Evolutionary conservation across 371 early-diverging fungal species (phyloP).

Genomic region (Syncephalastrum racemosum): DNA sequence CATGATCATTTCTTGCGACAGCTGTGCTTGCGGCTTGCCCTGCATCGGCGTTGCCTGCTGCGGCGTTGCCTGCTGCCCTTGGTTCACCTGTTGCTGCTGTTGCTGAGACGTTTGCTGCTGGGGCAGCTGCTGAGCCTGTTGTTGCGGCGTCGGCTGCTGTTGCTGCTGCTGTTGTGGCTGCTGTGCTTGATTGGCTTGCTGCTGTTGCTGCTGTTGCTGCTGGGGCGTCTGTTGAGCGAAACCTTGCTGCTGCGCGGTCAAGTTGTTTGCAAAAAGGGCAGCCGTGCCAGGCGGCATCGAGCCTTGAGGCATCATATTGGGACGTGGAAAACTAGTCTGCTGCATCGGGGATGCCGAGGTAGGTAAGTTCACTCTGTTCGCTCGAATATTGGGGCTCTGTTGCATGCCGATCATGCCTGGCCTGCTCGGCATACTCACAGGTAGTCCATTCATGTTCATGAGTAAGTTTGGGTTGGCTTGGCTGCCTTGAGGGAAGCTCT

Average conservation of each 20-base stretch:
- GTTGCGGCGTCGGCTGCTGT: slow-evolving; percentile 13
- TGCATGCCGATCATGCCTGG: slow-evolving; percentile 8
- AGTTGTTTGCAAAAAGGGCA: slow-evolving; percentile 17
- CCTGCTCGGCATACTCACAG: slow-evolving; percentile 2
- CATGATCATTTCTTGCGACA: slow-evolving; percentile 9
- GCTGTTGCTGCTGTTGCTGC: slow-evolving; percentile 12
- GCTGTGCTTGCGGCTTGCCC: slow-evolving; percentile 1
- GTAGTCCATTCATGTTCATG: slow-evolving; percentile 12
- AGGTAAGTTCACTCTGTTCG: slow-evolving; percentile 13
- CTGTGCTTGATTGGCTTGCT: slow-evolving; percentile 7
- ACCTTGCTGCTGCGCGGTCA: slow-evolving; percentile 11
- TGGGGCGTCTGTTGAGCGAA: slow-evolving; percentile 9
- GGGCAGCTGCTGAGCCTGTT: slow-evolving; percentile 9
- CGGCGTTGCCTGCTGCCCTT: slow-evolving; percentile 2
- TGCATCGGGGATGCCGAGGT: slow-evolving; percentile 15
- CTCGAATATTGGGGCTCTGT: slow-evolving; percentile 10
- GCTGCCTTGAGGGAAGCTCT: slow-evolving; percentile 12
- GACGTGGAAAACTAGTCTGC: slow-evolving; percentile 6
- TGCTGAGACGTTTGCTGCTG: slow-evolving; percentile 14
- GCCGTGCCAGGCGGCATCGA: slow-evolving; percentile 14
- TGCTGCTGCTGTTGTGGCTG: slow-evolving; percentile 13
- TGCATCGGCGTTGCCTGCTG: slow-evolving; percentile 4
- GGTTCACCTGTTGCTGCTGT: slow-evolving; percentile 10
- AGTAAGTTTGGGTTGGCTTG: slow-evolving; percentile 9
- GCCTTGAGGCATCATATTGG: slow-evolving; percentile 6